These are phyloP conservation scores for Barnettozyma wickerhamii DNA, from an alignment of 805 yeast species.

Conservation along the genomic window DNA sequence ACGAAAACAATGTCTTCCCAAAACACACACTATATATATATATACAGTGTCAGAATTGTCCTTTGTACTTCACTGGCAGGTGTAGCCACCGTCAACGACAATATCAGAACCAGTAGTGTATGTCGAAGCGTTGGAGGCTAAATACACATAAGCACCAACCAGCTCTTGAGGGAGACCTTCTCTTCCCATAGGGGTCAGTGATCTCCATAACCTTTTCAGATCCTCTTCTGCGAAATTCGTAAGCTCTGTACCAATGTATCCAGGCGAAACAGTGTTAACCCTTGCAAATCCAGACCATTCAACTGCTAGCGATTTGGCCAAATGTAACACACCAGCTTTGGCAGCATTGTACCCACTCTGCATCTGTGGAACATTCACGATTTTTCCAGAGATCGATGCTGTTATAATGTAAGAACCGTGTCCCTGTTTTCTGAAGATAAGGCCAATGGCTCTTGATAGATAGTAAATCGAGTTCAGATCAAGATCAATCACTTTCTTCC, in stretches of 20 bases:
- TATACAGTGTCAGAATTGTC: too few species aligned
- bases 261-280: constrained; percentile 82
- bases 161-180: constrained; percentile 70
- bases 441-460: constrained; percentile 73
- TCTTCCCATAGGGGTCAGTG: constrained; percentile 63
- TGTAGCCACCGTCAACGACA: constrained; percentile 77
- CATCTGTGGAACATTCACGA: constrained; percentile 81
- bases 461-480: constrained; percentile 81
- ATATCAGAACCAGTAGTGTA: constrained; percentile 78
- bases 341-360: constrained; percentile 88
- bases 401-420: constrained; percentile 78
- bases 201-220: constrained; percentile 44
- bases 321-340: constrained; percentile 78
- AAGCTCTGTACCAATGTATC: constrained; percentile 75
- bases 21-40: too few species aligned
- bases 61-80: constrained; percentile 8
- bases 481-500: constrained; percentile 69
- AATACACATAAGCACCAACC: constrained; percentile 73
- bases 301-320: constrained; percentile 73
- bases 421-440: constrained; percentile 68
- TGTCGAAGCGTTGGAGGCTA: constrained; percentile 77
- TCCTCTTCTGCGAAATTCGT: constrained; percentile 44
- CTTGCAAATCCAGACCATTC: constrained; percentile 87
- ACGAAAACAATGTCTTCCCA: too few species aligned
- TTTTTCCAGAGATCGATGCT: constrained; percentile 86